Base-by-base conservation (phyloP, 768 basidiomycete species). In the Daedaleopsis nitida region DNA sequence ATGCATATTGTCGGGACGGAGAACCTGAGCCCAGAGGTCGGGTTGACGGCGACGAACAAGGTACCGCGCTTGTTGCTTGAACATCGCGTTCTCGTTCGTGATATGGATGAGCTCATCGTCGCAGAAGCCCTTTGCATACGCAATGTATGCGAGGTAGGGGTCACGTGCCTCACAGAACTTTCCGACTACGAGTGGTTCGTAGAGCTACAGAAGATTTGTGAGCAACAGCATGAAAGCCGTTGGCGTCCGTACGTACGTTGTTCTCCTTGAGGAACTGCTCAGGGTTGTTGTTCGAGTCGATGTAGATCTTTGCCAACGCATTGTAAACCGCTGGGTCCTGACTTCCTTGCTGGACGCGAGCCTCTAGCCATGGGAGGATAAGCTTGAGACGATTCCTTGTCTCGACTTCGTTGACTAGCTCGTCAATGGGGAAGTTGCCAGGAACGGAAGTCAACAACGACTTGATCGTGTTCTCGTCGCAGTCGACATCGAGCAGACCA, bases 111-210 rank as follows among this genome's bases (percentile, higher is more conserved):
- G 84, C 75, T 99, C 97, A 6, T 98, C 94, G 66, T 99, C 97
- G 72, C 97, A 99, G 76, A 98, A 91, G 59, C 97, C 97, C 74
- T 98, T 98, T 39, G 97, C 97, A 71, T 98, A 99, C 0, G 97
- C 97, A 68, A 99, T 98, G 78, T 96, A 99, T 23, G 97, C 97
- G 60, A 99, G 81, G 78, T 97, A 98, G 1, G 97, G 97, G 73
- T 99, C 97, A 45, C 97, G 90, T 55, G 92, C 92, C 77, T 98
- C 97, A 77, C 97, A 99, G 84, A 98, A 99, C 77, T 98, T 98
- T 58, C 97, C 97, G 62, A 99, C 94, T 43, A 97, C 88, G 52
- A 97, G 81, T 2, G 97, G 97, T 69, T 99, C 97, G 75, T 98
- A 99, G 24, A 98, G 76, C 94, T 96, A 57, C 10, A 24, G 65